Base-by-base conservation (phyloP, 176 grass and related monocot genomes). In the Panicum miliaceum region DNA sequence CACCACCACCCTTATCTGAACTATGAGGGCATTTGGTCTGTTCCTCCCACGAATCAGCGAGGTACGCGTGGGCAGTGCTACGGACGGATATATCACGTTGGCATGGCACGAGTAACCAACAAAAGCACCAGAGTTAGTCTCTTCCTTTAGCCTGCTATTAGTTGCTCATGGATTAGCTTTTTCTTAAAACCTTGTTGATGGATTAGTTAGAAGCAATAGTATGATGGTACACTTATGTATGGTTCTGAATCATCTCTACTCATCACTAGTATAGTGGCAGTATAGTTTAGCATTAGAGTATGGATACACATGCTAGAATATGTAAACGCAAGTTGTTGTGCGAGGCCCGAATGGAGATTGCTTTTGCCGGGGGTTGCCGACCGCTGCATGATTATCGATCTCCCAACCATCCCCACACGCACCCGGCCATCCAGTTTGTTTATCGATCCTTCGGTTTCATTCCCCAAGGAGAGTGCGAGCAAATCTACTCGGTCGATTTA, bases 361-460 rank as follows among this genome's bases (percentile, higher is more conserved):
- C 61, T 85, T 86, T 83, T 82, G 78, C 68, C 72, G 74, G 59
- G 80, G 41, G 64, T 56, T 81, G 79, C 52, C 83, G 67, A 86
- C 84, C 57, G 22, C 66, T 66, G 64, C 87, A 82, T 63, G 48
- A 81, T 82, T 65, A 57, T 78, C 56, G 64, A 67, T 72, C 64
- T 68, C 38, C 20, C 38, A 79, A 75, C 84, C 67, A 83, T 84
- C 84, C 64, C 75, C 80, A 87, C 73, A 68, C 88, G 64, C 75
- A 56, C 48, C 36, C 46, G 25, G 4, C 66, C 29, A 4, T 22
- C 3, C 61, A 75, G 40, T 90, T 90, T 83, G 82, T 90, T 86
- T 73, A 90, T 50, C 79, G 86, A 75, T 78, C 40, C 32, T 25
- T 25, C 62, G 50, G 38, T n/a, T 66, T 40, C 26, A 32, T 32